phyloP scores from a whole-genome alignment of 2,329 filamentous ascomycete genomes.

The Tolypocladium paradoxum region DNA sequence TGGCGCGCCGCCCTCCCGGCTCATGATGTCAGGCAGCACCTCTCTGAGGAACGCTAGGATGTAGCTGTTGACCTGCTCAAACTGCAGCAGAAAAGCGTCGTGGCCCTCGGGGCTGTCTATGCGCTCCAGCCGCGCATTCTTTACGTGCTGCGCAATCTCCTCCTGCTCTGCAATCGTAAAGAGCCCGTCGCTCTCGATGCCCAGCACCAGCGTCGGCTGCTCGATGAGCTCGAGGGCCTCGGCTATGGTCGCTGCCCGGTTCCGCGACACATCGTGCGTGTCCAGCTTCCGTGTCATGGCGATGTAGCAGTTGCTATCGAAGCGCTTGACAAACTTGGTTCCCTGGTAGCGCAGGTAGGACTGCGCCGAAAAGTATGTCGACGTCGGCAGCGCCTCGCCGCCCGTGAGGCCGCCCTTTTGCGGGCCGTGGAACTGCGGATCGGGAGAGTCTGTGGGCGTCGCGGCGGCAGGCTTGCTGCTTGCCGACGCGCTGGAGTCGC shows the following conservation, averaged over 20 bases:
- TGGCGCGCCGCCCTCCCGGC: conserved; percentile 38
- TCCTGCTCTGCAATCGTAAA: conserved; percentile 97
- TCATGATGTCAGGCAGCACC: conserved; percentile 82
- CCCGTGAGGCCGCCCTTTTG: conserved; percentile 38
- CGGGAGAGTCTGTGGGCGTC: conserved; percentile 15
- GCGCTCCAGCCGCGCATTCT: conserved; percentile 64
- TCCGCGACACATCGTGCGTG: conserved; percentile 86
- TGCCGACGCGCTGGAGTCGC: conserved; percentile 17
- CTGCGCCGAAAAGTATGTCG: conserved; percentile 95
- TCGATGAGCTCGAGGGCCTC: conserved; percentile 72
- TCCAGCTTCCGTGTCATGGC: conserved; percentile 96
- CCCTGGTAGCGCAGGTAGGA: conserved; percentile 96
- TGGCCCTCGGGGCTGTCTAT: conserved; percentile 95
- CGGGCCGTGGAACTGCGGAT: conserved; percentile 64
- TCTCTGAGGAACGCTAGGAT: conserved; percentile 75
- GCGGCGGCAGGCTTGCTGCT: conserved; percentile 9
- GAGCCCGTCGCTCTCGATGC: conserved; percentile 89
- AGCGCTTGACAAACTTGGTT: conserved; percentile 90
- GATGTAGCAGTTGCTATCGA: conserved; percentile 98
- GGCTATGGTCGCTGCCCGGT: conserved; percentile 55
- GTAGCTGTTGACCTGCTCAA: conserved; percentile 90
- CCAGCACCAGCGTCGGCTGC: conserved; percentile 83
- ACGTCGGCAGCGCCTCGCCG: conserved; percentile 42
- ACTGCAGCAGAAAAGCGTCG: conserved; percentile 91
- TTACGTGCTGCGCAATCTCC: conserved; percentile 75